Conservation (phyloP, 2,329 filamentous ascomycete genomes). For the Arachnomyces sp. region DNA sequence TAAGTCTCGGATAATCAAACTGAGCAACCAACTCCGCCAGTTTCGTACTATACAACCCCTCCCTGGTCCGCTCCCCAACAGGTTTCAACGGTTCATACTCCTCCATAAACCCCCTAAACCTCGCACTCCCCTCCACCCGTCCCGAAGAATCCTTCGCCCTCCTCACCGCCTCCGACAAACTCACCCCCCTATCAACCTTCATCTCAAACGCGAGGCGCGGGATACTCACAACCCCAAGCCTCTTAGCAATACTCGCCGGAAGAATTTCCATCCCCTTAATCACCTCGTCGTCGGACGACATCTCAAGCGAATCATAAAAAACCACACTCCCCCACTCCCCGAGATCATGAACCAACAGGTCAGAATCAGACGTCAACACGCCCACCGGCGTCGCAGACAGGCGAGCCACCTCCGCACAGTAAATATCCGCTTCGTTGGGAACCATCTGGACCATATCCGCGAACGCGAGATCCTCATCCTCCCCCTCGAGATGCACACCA, state of each 20-base stretch:
- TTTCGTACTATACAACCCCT: slow-evolving; percentile 12
- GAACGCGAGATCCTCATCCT: slow-evolving; percentile 23
- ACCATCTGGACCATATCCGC: slow-evolving; percentile 50
- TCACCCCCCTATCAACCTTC: slow-evolving; percentile 21
- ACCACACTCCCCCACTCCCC: slow-evolving; percentile 55
- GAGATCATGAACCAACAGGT: slow-evolving; percentile 69
- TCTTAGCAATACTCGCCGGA: slow-evolving; percentile 24
- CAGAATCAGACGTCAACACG: slow-evolving; percentile 76
- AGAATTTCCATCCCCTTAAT: slow-evolving; percentile 33
- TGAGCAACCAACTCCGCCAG: no score
- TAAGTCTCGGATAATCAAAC: slow-evolving; percentile 47
- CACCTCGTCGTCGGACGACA: slow-evolving; percentile 11
- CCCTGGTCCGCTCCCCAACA: slow-evolving; percentile 1
- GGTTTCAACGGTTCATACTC: slow-evolving; percentile 25
- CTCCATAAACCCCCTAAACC: slow-evolving; percentile 25
- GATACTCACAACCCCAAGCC: slow-evolving; percentile 28
- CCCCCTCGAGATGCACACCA: slow-evolving; percentile 25
- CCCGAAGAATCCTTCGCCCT: slow-evolving; percentile 20
- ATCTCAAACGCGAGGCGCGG: slow-evolving; percentile 35
- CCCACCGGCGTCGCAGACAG: slow-evolving; percentile 43
- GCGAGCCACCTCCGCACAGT: slow-evolving; percentile 62
- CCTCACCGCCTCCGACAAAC: slow-evolving; percentile 25
- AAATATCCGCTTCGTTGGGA: slow-evolving; percentile 76
- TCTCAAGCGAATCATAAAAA: slow-evolving; percentile 63
- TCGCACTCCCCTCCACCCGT: slow-evolving; percentile 10